phyloP scores from a whole-genome alignment of 805 yeast genomes.

The Torulaspora indica region DNA sequence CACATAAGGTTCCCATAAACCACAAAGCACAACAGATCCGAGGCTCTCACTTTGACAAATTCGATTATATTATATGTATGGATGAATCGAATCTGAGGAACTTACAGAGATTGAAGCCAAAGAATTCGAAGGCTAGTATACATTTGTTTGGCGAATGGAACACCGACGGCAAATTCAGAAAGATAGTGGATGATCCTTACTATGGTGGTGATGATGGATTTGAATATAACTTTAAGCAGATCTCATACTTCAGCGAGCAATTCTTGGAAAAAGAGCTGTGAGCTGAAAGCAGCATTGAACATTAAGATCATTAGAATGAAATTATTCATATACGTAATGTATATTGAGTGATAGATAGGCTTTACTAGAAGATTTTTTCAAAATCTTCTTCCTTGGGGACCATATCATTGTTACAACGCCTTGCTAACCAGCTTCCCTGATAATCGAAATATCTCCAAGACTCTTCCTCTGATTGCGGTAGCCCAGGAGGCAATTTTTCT shows the following conservation, averaged over 20 bases:
- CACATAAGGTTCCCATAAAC: conserved; percentile 66
- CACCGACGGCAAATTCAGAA: conserved; percentile 45
- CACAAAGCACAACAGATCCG: conserved; percentile 72
- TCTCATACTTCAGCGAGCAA: conserved; percentile 67
- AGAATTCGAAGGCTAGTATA: conserved; percentile 44
- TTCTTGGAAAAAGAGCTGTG: conserved; percentile 51
- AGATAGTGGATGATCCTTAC: conserved; percentile 83
- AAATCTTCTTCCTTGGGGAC: conserved; percentile 46
- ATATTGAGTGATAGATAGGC: neutral
- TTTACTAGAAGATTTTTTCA: conserved; percentile 33
- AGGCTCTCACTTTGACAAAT: conserved; percentile 47
- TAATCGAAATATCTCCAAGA: conserved; percentile 82
- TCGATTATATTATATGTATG: conserved; percentile 70
- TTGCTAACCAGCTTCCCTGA: conserved; percentile 62
- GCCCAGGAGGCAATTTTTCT: conserved; percentile 76
- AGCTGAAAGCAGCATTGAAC: conserved; percentile 6
- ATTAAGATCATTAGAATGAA: conserved; percentile 12
- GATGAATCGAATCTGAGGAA: conserved; percentile 56
- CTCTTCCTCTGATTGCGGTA: conserved; percentile 47
- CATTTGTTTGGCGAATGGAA: conserved; percentile 79
- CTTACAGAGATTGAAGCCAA: conserved; percentile 51
- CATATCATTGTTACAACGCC: conserved; percentile 41
- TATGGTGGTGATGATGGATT: conserved; percentile 86
- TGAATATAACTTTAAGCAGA: conserved; percentile 70
- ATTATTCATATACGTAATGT: conserved; percentile 1